A percentile compares a stretch with the other conserved stretches of the same genome.
Conservation (phyloP, 306 rosid species). For the Sphenostylis stenocarpa region DNA sequence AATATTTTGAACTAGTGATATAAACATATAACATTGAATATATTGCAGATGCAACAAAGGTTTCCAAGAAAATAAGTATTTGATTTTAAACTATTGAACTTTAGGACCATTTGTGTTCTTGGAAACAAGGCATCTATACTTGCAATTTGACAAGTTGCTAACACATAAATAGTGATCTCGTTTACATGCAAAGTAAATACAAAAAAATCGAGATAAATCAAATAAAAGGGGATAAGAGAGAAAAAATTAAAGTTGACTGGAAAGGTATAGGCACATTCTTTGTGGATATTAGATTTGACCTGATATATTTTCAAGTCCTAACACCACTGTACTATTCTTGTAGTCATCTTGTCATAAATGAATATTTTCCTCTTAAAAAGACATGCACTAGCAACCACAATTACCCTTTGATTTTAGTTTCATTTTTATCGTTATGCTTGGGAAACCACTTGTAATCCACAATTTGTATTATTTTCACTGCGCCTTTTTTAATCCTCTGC, state of each 20-base stretch:
- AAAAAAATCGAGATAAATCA: not conserved
- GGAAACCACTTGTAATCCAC: not conserved
- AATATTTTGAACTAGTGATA: slow-evolving; percentile 12
- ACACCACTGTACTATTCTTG: not conserved
- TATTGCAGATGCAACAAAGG: slow-evolving; percentile 21
- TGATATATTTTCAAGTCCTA: not conserved
- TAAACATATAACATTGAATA: not conserved
- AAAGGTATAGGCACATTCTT: not conserved
- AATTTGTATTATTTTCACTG: not conserved
- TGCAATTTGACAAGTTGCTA: not conserved
- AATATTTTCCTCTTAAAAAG: not conserved
- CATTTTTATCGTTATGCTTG: not conserved
- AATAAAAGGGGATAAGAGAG: not conserved
- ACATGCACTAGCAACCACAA: not conserved
- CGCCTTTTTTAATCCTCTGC: not conserved
- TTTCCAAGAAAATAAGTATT: not conserved
- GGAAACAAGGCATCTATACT: slow-evolving; percentile 6
- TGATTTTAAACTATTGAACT: not conserved
- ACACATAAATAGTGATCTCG: not conserved
- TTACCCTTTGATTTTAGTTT: not conserved
- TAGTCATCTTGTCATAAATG: not conserved
- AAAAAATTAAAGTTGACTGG: not conserved
- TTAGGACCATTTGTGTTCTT: not conserved
- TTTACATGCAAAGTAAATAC: not conserved
- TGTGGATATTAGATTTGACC: slow-evolving; percentile 3